Evolutionary conservation across 2,329 filamentous ascomycete genomes (phyloP), one percentile per base, ranked within the genome.

Genomic region (Didymella exigua): DNA sequence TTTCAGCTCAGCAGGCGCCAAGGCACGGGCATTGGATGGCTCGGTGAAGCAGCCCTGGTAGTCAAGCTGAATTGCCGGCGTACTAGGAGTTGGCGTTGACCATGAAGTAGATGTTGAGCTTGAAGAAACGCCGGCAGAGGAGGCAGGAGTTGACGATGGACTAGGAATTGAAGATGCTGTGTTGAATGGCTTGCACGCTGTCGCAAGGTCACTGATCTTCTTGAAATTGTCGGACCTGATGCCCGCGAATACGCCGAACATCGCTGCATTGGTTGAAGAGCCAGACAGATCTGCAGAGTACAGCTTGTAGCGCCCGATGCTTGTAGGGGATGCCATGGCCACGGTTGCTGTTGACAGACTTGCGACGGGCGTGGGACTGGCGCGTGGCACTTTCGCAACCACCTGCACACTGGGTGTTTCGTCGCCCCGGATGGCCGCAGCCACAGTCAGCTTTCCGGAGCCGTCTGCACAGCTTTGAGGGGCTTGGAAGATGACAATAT

Each of bases 391-490:
- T 49, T 68, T 68, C 5, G 67, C 58, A 16, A 65, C 56, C 7
- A 70, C 54, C 23, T 60, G 45, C 2, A 71, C 52, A 29, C 49
- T 67, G 0, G 65, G 61, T 4, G 48, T 29, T 23, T 43, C 37
- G 11, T 43, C 49, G 31, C 54, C 61, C 8, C 68, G 66, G 38
- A 69, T 59, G 24, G 66, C 69, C 38, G 69, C 69, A 23, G 65
- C 57, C 16, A 66, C 58, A 8, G 63, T 67, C 23, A 72, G 46
- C 29, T 58, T 54, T 5, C 60, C 60, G 13, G 63, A 62, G 8
- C 44, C 51, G 42, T 60, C 52, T 14, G 85, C 70, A 62, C 84
- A 87, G 73, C 83, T 86, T 65, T 86, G 84, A 1, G 81, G 79
- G 18, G 71, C 75, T 68, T 86, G 84, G 40, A 85, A 74, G 30